A percentile compares a stretch with the other conserved stretches of the same genome.
These are phyloP conservation scores for Claviceps capensis DNA, from an alignment of 2,329 filamentous ascomycete genomes.

Conservation along the genomic window DNA sequence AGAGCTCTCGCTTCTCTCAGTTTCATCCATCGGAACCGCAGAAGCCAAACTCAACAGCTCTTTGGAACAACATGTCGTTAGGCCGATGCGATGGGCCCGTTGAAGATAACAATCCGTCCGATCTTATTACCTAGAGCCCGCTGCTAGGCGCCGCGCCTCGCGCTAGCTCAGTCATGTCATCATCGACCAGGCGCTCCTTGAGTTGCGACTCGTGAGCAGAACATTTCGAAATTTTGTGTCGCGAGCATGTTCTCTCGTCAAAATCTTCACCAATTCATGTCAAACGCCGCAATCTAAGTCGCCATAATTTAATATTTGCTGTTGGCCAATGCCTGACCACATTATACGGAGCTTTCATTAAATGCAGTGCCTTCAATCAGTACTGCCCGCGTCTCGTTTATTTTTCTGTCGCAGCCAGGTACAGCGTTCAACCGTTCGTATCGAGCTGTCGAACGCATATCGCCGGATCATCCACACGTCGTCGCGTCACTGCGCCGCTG, in stretches of 20 bases:
- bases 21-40: not conserved
- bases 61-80: not conserved
- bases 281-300: not conserved
- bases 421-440: not conserved
- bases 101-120: conserved; percentile 5
- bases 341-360: not conserved
- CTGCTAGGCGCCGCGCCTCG: conserved; percentile 21
- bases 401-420: not conserved
- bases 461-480: not conserved
- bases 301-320: not conserved
- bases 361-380: not conserved
- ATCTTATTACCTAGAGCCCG: conserved; percentile 13
- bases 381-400: not conserved
- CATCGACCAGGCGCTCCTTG: conserved; percentile 6
- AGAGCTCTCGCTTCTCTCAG: not conserved
- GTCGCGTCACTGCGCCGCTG: not conserved
- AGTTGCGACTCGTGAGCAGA: not conserved
- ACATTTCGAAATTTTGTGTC: not conserved
- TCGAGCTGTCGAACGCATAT: not conserved
- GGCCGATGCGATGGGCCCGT: not conserved
- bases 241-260: not conserved
- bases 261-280: not conserved
- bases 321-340: not conserved
- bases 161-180: conserved; percentile 13
- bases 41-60: not conserved